Evolutionary conservation across 2,329 filamentous ascomycete species (phyloP).

Genomic region (Botrytis elliptica): DNA sequence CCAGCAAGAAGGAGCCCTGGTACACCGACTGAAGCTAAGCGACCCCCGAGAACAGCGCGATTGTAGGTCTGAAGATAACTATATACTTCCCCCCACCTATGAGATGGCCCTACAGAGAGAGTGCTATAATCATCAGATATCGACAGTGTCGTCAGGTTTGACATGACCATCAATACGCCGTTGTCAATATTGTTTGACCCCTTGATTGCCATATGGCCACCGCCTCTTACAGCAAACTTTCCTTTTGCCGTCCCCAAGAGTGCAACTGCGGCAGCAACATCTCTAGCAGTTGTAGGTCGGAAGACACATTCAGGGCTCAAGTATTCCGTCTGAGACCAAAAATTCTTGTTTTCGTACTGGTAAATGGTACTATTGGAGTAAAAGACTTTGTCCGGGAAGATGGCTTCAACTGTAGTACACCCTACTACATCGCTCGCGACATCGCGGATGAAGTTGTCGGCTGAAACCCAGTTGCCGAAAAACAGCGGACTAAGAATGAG

Average conservation of each 20-base stretch:
- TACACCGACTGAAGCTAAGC: not conserved
- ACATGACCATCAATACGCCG: not conserved
- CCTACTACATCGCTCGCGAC: not conserved
- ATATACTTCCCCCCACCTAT: not conserved
- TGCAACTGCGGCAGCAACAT: not conserved
- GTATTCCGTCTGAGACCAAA: not conserved
- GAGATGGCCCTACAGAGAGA: not conserved
- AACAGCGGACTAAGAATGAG: not conserved
- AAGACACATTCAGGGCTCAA: constrained; percentile 1
- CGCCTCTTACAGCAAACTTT: not conserved
- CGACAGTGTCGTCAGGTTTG: not conserved
- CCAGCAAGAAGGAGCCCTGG: not conserved
- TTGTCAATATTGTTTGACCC: not conserved
- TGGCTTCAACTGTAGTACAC: not conserved
- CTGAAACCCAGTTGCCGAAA: not conserved
- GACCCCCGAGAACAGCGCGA: not conserved
- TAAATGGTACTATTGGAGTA: not conserved
- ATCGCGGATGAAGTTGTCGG: not conserved
- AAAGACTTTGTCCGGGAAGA: not conserved
- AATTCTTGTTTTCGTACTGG: not conserved
- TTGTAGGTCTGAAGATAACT: constrained; percentile 1
- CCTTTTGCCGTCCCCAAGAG: not conserved
- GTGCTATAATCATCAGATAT: not conserved
- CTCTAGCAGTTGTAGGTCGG: not conserved
- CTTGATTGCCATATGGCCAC: not conserved